Evolutionary conservation across 169 alveolate genomes (phyloP).

Genomic region (Plasmodium fragile): DNA sequence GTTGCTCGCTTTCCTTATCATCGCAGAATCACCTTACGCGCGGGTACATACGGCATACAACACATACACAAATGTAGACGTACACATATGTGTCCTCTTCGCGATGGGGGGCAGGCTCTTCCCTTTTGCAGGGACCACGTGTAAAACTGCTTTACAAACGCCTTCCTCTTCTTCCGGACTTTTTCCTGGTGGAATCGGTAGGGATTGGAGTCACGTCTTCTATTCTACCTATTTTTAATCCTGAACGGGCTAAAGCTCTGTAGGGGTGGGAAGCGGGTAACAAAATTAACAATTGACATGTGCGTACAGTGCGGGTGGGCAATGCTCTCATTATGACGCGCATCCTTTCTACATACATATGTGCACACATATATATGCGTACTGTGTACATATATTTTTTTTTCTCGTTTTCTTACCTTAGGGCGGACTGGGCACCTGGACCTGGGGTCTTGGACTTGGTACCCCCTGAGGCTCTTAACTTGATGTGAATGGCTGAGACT

Average conservation of each 20-base stretch:
- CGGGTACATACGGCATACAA: not conserved
- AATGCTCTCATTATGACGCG: not conserved
- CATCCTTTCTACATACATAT: not conserved
- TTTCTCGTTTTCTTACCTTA: slow-evolving; percentile 78
- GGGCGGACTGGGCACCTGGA: slow-evolving; percentile 99
- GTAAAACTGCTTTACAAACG: slow-evolving; percentile 92
- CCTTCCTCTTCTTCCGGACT: slow-evolving; percentile 99
- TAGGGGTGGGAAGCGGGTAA: not conserved
- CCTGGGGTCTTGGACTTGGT: slow-evolving; percentile 99
- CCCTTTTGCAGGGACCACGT: not conserved
- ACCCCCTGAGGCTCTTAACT: slow-evolving; percentile 98
- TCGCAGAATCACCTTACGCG: not conserved
- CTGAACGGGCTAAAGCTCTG: slow-evolving; percentile 99
- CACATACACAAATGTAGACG: not conserved
- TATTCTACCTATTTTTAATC: slow-evolving; percentile 99
- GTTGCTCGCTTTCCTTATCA: not conserved
- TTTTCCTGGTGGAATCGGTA: slow-evolving; percentile 98
- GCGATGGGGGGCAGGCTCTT: not conserved
- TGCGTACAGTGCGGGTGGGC: not conserved
- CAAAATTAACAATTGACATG: slow-evolving; percentile 16
- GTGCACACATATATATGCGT: slow-evolving; percentile 4
- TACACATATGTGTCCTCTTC: not conserved
- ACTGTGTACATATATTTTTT: not conserved
- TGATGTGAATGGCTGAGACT: slow-evolving; percentile 98
- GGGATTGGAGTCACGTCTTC: slow-evolving; percentile 99